These are phyloP conservation scores for Candida sphagnicola DNA, from an alignment of 805 yeast genomes.

Conservation along the genomic window DNA sequence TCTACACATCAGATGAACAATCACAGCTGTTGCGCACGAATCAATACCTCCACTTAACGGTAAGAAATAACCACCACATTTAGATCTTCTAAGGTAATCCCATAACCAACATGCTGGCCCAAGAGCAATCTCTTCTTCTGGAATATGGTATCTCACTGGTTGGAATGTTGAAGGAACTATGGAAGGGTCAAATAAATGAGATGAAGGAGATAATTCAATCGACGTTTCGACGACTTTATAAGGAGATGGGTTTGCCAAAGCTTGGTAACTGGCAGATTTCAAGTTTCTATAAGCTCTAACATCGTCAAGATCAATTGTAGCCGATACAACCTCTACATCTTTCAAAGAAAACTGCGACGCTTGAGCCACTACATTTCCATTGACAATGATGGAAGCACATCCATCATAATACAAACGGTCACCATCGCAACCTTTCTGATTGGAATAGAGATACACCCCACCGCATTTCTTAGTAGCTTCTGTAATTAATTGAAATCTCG, in stretches of 20 bases:
- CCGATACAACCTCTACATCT: conserved; percentile 94
- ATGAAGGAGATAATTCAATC: conserved; percentile 61
- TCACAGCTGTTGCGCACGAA: conserved; percentile 94
- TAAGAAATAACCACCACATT: conserved; percentile 85
- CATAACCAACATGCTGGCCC: conserved; percentile 99
- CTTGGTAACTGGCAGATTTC: conserved; percentile 75
- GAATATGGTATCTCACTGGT: conserved; percentile 61
- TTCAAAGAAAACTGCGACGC: conserved; percentile 84
- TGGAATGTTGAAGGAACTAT: conserved; percentile 54
- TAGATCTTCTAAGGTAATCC: conserved; percentile 93
- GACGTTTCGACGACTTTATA: conserved; percentile 60
- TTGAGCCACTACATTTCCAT: conserved; percentile 90
- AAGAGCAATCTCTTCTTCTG: conserved; percentile 94
- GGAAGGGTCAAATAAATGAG: conserved; percentile 55
- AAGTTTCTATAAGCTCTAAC: conserved; percentile 78
- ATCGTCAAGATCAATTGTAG: conserved; percentile 90
- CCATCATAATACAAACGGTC: conserved; percentile 97
- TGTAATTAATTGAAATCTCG: conserved; percentile 76
- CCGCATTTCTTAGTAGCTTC: conserved; percentile 97
- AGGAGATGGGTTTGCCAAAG: conserved; percentile 39
- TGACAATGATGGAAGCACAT: conserved; percentile 88
- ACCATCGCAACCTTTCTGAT: conserved; percentile 98
- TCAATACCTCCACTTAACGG: conserved; percentile 98
- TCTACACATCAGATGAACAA: conserved; percentile 91
- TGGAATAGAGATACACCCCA: conserved; percentile 88